Evolutionary conservation across 768 basidiomycete species (phyloP).

Genomic region (Lentinus tigrinus): DNA sequence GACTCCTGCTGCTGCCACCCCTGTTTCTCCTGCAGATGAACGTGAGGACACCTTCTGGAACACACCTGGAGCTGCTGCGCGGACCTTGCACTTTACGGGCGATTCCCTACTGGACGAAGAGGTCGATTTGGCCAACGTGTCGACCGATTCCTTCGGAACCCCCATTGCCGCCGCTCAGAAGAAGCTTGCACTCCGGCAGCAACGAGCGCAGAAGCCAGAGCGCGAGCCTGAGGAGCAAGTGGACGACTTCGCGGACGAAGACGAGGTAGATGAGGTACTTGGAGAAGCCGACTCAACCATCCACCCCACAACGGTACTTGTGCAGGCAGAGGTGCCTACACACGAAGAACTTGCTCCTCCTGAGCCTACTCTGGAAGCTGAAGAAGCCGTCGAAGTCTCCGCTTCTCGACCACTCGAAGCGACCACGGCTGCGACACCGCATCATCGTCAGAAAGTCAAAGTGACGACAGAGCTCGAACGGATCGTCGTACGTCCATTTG

Average conservation of each 20-base stretch:
- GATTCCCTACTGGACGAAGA: conserved; percentile 63
- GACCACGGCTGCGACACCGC: background rate
- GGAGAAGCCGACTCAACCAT: conserved; percentile 7
- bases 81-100: conserved; percentile 62
- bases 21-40: conserved; percentile 25
- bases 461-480: conserved; percentile 64
- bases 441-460: conserved; percentile 39
- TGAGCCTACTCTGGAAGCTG: background rate
- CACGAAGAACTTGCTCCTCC: background rate
- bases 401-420: too few species aligned
- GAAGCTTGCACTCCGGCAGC: background rate
- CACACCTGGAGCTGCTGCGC: conserved; percentile 53
- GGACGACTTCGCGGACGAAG: conserved; percentile 6
- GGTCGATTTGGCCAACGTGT: conserved; percentile 48
- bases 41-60: conserved; percentile 65
- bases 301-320: too few species aligned
- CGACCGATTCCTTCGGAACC: conserved; percentile 39
- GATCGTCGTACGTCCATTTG: conserved; percentile 49
- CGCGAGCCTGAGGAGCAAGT: background rate
- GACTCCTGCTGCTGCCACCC: conserved; percentile 22
- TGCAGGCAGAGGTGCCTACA: background rate
- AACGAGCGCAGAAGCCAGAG: background rate
- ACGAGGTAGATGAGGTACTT: conserved; percentile 7
- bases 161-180: conserved; percentile 29
- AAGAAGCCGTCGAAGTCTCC: background rate